Percentiles rank a stretch among this genome's conserved stretches.
Evolutionary conservation across 805 yeast species (phyloP).

Genomic region (Kregervanrija fluxuum): DNA sequence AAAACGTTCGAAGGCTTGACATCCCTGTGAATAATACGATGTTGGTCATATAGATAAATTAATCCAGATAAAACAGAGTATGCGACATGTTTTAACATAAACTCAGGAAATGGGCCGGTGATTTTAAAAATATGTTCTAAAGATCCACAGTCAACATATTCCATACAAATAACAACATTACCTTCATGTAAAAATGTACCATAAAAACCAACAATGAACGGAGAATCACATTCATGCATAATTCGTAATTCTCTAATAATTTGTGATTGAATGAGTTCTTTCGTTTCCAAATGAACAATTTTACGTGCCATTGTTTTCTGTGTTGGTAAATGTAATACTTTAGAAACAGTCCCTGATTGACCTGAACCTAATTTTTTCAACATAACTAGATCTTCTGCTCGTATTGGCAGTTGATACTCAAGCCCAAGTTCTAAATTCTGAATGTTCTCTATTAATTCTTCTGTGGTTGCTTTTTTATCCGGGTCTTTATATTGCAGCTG

Average conservation of each 20-base stretch:
- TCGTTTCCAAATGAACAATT: conserved; percentile 77
- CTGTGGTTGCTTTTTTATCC: conserved; percentile 25
- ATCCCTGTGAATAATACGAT: conserved; percentile 90
- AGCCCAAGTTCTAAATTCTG: conserved; percentile 46
- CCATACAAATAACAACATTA: conserved; percentile 89
- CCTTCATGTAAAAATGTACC: conserved; percentile 77
- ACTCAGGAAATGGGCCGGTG: conserved; percentile 59
- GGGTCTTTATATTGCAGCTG: conserved; percentile 17
- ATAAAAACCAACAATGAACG: conserved; percentile 80
- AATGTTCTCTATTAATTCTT: conserved; percentile 35
- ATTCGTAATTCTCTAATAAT: conserved; percentile 83
- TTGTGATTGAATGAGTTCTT: conserved; percentile 71
- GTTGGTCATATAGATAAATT: conserved; percentile 71
- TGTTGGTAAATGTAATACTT: conserved; percentile 83
- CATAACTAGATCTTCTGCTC: conserved; percentile 62
- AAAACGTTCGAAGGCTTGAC: conserved; percentile 93
- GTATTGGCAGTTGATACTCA: conserved; percentile 45
- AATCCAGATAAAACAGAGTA: conserved; percentile 75
- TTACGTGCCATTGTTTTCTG: conserved; percentile 88
- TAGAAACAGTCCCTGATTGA: conserved; percentile 86
- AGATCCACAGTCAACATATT: conserved; percentile 92
- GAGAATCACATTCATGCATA: conserved; percentile 81
- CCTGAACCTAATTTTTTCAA: conserved; percentile 84
- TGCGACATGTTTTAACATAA: conserved; percentile 65
- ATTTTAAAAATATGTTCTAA: conserved; percentile 66